phyloP scores from a whole-genome alignment of 2,329 filamentous ascomycete genomes.

The Epicoccum nigrum region DNA sequence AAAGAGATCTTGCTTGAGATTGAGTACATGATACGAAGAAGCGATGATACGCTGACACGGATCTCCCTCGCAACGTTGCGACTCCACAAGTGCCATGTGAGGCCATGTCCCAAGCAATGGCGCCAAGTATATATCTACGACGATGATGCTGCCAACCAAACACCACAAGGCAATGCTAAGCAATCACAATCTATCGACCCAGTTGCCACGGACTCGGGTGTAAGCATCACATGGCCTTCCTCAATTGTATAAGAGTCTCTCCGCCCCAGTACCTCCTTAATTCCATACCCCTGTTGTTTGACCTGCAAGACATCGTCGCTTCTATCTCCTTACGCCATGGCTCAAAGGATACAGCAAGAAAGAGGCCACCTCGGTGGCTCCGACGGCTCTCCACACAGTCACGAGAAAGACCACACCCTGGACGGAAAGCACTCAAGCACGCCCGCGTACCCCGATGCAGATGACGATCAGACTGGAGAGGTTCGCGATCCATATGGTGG shows the following conservation, averaged over 20 bases:
- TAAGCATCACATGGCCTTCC: not conserved
- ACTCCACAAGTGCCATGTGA: not conserved
- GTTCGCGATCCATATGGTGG: slow-evolving; percentile 12
- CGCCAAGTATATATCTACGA: slow-evolving; percentile 3
- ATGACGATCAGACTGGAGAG: slow-evolving; percentile 6
- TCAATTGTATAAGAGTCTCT: not conserved
- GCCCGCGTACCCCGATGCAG: not conserved
- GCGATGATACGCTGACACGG: too few relatives aligned
- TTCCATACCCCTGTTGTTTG: not conserved
- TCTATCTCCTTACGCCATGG: not conserved
- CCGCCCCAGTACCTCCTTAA: not conserved
- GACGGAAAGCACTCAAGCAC: not conserved
- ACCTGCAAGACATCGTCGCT: not conserved
- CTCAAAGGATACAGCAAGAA: not conserved
- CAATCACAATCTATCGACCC: not conserved
- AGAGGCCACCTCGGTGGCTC: not conserved
- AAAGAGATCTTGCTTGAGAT: too few relatives aligned
- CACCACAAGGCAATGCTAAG: not conserved
- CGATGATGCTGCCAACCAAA: not conserved
- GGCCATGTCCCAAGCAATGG: slow-evolving; percentile 6
- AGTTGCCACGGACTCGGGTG: not conserved
- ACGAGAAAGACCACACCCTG: not conserved
- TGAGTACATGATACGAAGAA: too few relatives aligned
- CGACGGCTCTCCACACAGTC: not conserved
- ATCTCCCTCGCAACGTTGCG: not conserved